Percentiles rank a stretch among this genome's conserved stretches.
Evolutionary conservation across 2,329 filamentous ascomycete genomes (phyloP).

Genomic region (Tolypocladium pustulatum): DNA sequence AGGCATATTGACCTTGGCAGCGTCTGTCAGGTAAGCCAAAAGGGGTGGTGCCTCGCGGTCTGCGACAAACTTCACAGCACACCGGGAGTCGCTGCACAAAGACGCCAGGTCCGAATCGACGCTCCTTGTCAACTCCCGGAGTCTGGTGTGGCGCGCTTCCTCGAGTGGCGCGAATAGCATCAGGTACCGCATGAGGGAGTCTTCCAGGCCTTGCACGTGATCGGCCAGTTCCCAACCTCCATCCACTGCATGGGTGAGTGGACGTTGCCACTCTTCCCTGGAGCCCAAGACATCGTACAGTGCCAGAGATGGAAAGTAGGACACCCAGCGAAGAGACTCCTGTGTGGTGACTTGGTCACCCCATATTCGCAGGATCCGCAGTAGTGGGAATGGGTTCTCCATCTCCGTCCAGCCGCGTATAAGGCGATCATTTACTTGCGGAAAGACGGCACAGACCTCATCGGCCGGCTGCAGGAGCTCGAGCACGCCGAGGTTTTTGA

Average conservation of each 20-base stretch:
- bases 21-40: constrained; percentile 22
- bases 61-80: constrained; percentile 20
- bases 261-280: constrained; percentile 23
- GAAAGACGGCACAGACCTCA: constrained; percentile 16
- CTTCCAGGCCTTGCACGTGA: constrained; percentile 13
- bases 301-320: constrained; percentile 31
- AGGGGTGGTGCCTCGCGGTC: constrained; percentile 19
- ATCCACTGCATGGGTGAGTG: constrained; percentile 10
- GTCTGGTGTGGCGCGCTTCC: constrained; percentile 10
- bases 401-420: constrained; percentile 33
- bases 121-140: constrained; percentile 17
- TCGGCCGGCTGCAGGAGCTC: constrained; percentile 32
- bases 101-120: constrained; percentile 24
- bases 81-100: constrained; percentile 21
- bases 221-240: constrained; percentile 24
- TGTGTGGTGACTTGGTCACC: constrained; percentile 27
- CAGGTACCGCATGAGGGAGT: constrained; percentile 23
- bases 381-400: constrained; percentile 30
- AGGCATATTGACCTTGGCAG: constrained; percentile 17
- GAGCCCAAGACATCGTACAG: constrained; percentile 31
- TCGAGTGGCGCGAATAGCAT: constrained; percentile 21
- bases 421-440: constrained; percentile 32
- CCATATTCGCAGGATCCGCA: constrained; percentile 36
- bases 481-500: constrained; percentile 36
- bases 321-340: constrained; percentile 28